Base-by-base conservation (phyloP, 2,329 filamentous ascomycete genomes). In the Ramichloridium luteum region DNA sequence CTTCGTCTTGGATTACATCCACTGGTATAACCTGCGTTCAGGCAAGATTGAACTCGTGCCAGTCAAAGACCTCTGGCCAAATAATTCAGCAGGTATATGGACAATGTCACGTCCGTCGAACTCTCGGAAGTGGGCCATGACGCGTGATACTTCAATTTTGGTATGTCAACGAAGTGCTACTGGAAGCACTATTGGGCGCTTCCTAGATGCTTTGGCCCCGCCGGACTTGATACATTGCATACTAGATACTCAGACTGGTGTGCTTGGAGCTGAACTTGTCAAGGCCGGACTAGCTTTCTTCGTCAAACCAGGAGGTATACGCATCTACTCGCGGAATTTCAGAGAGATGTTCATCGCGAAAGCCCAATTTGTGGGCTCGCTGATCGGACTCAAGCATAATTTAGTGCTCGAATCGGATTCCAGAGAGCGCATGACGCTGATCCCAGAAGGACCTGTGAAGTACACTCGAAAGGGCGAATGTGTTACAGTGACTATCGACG, bases 381-480 rank as follows among this genome's bases (percentile, higher is more conserved):
- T 69, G 43, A 68, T 79, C 35, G 76, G 77, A 0, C 54, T 80
- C 1, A 35, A 53, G 2, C 74, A 67, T 47, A 77, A 69, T 46
- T 51, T 78, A 3, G 64, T 80, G 1, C 49, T 77, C 3, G 37
- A 28, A 6, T 27, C 31, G 4, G 10, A 17, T 4, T 10, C 17
- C 10, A 59, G 64, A 0, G 63, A 67, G n/a, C 35, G 41, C 1
- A 54, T 80, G 1, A 56, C 72, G 0, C 68, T 75, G 0, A 36
- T 70, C 1, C 70, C 72, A 0, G 4, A 31, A 0, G 13, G 62
- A 0, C 20, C 4, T 0, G 58, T 48, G 31, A 28, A 39, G 11
- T 54, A 53, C 2, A 25, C 46, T 0, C 57, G 57, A 0, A 37
- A 55, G 1, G 69, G 76, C 37, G 58, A 68, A 0, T 41, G 44